These are phyloP conservation scores for Cicer yamashitae DNA, from an alignment of 306 rosid genomes.

Conservation along the genomic window DNA sequence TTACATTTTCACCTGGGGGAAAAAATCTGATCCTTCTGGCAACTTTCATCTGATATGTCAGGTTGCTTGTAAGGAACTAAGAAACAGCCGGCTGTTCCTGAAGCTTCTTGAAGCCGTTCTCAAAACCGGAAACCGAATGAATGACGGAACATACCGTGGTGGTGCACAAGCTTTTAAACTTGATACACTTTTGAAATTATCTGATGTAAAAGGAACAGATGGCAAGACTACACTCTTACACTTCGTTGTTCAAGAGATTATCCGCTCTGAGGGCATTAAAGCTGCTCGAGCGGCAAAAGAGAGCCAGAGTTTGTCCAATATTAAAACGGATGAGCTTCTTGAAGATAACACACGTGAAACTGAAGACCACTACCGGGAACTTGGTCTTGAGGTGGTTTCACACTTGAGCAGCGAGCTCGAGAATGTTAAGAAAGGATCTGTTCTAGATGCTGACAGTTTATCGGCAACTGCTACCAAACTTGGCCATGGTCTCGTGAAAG, in stretches of 20 bases:
- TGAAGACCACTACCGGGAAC: slow-evolving; percentile 64
- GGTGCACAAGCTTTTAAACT: slow-evolving; percentile 97
- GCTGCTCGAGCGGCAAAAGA: slow-evolving; percentile 65
- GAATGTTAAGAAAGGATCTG: slow-evolving; percentile 81
- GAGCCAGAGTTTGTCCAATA: slow-evolving; percentile 60
- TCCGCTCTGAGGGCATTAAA: slow-evolving; percentile 91
- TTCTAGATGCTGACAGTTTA: slow-evolving; percentile 78
- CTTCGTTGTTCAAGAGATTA: slow-evolving; percentile 93
- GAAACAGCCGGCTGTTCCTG: slow-evolving; percentile 85
- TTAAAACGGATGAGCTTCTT: slow-evolving; percentile 57
- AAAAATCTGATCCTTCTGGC: slow-evolving; percentile 31
- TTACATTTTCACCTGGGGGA: not conserved
- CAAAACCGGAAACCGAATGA: slow-evolving; percentile 99
- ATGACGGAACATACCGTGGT: slow-evolving; percentile 93
- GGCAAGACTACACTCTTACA: slow-evolving; percentile 97
- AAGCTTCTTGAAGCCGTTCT: slow-evolving; percentile 99
- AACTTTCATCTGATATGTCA: slow-evolving; percentile 51
- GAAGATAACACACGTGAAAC: slow-evolving; percentile 53
- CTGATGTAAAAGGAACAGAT: slow-evolving; percentile 94
- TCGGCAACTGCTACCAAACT: slow-evolving; percentile 79
- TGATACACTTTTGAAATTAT: slow-evolving; percentile 89
- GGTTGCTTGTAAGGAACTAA: slow-evolving; percentile 91
- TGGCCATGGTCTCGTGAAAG: slow-evolving; percentile 56
- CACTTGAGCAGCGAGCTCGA: slow-evolving; percentile 78
- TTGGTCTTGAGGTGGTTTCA: slow-evolving; percentile 84